These are phyloP conservation scores for Planoprotostelium fungivorum DNA, from an alignment of 78 protist genomes.

Conservation along the genomic window DNA sequence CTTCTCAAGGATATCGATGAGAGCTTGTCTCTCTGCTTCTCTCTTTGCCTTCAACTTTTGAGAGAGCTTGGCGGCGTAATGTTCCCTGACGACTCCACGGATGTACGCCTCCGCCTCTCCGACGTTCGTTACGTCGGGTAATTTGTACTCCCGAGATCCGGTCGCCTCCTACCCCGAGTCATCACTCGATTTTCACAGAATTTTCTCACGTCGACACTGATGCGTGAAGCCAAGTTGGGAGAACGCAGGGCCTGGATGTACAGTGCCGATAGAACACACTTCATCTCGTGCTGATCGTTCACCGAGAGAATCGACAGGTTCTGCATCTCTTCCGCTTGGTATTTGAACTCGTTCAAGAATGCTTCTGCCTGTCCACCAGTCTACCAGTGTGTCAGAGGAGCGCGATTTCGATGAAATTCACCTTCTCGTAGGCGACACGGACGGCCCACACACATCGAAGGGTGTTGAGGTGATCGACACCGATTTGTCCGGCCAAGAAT, in stretches of 20 bases:
- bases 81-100: not conserved
- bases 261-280: not conserved
- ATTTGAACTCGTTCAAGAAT: not conserved
- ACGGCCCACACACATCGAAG: not conserved
- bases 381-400: not conserved
- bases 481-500: no score
- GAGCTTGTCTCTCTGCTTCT: not conserved
- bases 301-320: not conserved
- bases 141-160: not conserved
- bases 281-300: not conserved
- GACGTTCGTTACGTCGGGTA: not conserved
- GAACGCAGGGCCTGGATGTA: not conserved
- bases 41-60: no score
- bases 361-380: not conserved
- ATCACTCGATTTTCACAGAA: not conserved
- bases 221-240: not conserved
- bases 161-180: not conserved
- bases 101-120: not conserved
- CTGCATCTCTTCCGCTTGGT: no score
- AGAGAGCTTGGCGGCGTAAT: not conserved
- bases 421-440: not conserved
- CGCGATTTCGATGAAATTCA: not conserved
- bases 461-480: not conserved
- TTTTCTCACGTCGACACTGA: not conserved
- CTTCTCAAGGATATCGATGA: no score